These are phyloP conservation scores for Colletotrichum spinosum DNA, from an alignment of 2,329 filamentous ascomycete genomes.

Conservation along the genomic window DNA sequence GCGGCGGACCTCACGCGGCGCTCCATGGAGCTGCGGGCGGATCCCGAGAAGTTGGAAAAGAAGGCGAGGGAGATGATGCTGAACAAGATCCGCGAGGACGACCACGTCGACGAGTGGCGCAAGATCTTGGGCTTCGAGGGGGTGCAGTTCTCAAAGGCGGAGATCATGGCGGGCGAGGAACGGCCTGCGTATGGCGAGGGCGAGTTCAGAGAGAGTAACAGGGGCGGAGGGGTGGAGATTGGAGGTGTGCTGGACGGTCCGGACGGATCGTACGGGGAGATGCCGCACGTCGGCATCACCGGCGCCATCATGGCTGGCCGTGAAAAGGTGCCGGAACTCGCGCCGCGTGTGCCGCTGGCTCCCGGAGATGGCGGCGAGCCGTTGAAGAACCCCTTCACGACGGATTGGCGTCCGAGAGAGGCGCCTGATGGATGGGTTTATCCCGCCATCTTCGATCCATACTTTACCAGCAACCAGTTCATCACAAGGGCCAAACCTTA, in stretches of 20 bases:
- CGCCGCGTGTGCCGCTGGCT: conserved; percentile 15
- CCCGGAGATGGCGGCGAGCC: conserved; percentile 28
- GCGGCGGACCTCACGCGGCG: not conserved
- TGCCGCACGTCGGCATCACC: not conserved
- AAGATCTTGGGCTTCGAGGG: conserved; percentile 21
- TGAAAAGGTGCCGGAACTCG: not conserved
- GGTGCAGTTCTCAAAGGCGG: conserved; percentile 1
- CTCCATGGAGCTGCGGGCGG: conserved; percentile 3
- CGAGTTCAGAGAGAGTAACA: not conserved
- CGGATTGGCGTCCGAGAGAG: conserved; percentile 31
- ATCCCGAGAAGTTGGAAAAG: not conserved
- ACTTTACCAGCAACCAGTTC: conserved; percentile 35
- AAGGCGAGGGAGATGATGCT: conserved; percentile 19
- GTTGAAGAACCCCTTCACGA: conserved; percentile 35
- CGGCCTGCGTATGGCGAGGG: conserved; percentile 3
- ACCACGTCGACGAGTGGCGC: conserved; percentile 13
- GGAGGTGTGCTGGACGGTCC: conserved; percentile 19
- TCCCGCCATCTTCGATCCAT: conserved; percentile 28
- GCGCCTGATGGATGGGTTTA: conserved; percentile 2
- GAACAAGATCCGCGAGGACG: conserved; percentile 16
- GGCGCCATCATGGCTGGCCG: not conserved
- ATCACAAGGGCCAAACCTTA: conserved; percentile 20
- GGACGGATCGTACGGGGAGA: conserved; percentile 16
- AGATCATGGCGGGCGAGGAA: conserved; percentile 5
- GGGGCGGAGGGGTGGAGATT: conserved; percentile 5